Percentiles rank a stretch among this genome's conserved stretches.
Conservation (phyloP, 805 yeast species). For the Hanseniaspora meyeri region DNA sequence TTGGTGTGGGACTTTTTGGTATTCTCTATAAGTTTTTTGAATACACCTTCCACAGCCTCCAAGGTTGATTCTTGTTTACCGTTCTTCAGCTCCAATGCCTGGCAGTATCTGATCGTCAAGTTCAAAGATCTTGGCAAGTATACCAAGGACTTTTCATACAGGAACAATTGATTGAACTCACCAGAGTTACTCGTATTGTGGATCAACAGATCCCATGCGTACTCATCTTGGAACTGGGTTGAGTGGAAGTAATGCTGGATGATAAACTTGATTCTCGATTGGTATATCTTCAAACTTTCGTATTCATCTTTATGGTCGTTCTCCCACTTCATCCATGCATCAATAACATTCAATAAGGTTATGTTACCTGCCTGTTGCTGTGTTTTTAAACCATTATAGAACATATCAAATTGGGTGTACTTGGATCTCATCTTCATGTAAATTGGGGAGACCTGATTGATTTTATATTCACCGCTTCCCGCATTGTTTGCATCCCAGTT, state of each 20-base stretch:
- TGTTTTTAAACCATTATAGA: not conserved
- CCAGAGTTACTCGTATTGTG: conserved; percentile 9
- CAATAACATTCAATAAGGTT: not conserved
- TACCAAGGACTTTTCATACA: not conserved
- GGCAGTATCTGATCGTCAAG: conserved; percentile 1
- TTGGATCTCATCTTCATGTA: conserved; percentile 13
- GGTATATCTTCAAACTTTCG: conserved; percentile 5
- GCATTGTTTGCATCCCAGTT: conserved; percentile 12
- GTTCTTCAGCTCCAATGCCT: conserved; percentile 1
- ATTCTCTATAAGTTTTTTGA: conserved; percentile 2
- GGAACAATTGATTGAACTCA: conserved; percentile 5
- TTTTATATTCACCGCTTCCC: conserved; percentile 12
- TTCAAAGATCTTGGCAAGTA: conserved; percentile 11
- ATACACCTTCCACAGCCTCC: not conserved
- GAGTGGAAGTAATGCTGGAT: conserved; percentile 6
- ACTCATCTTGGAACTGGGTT: conserved; percentile 4
- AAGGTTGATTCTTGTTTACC: conserved; percentile 5
- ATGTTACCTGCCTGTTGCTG: not conserved
- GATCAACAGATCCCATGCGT: conserved; percentile 1
- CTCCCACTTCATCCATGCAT: conserved; percentile 6
- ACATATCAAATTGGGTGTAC: conserved; percentile 1
- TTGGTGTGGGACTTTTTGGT: not conserved
- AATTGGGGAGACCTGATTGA: conserved; percentile 9
- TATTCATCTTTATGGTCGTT: conserved; percentile 6
- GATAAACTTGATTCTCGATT: conserved; percentile 7